These are phyloP conservation scores for Ganoderma lingzhi DNA, from an alignment of 1,284 basidiomycete genomes.

Conservation along the genomic window DNA sequence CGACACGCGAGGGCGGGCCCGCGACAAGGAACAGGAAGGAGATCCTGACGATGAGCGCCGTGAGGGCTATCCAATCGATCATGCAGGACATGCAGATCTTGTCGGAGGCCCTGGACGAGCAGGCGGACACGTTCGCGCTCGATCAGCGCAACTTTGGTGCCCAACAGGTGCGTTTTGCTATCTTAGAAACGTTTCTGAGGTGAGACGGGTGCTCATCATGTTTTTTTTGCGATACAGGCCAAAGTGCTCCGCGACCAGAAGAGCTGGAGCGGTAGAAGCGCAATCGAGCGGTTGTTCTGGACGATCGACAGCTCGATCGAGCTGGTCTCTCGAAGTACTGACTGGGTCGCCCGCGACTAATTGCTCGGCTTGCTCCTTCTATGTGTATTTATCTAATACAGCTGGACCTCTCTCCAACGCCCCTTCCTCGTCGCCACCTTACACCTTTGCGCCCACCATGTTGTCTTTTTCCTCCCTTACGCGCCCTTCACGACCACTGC, in stretches of 20 bases:
- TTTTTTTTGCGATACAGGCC: constrained; percentile 58
- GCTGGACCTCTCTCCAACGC: background rate
- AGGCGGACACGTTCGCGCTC: constrained; percentile 88
- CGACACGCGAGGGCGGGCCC: constrained; percentile 48
- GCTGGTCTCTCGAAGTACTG: constrained; percentile 80
- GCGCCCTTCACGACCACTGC: constrained; percentile 1
- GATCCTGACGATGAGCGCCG: constrained; percentile 69
- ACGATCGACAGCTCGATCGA: constrained; percentile 87
- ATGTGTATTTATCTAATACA: constrained; percentile 17
- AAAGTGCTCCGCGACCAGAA: constrained; percentile 94
- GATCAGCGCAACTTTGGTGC: constrained; percentile 93
- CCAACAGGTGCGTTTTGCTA: constrained; percentile 73
- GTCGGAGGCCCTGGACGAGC: constrained; percentile 87
- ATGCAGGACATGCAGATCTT: constrained; percentile 86
- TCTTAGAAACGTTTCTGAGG: background rate
- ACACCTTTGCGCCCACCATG: background rate
- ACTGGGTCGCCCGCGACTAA: constrained; percentile 84
- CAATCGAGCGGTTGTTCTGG: constrained; percentile 90
- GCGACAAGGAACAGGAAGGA: constrained; percentile 77
- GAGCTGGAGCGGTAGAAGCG: constrained; percentile 88
- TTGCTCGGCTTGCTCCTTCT: constrained; percentile 18
- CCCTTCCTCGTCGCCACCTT: background rate
- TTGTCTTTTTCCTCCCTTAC: background rate
- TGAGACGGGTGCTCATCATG: background rate
- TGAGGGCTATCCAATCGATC: constrained; percentile 83